Percentiles rank a stretch among this genome's conserved stretches.
These are phyloP conservation scores for Lactarius quietus DNA, from an alignment of 768 basidiomycete genomes.

Conservation along the genomic window DNA sequence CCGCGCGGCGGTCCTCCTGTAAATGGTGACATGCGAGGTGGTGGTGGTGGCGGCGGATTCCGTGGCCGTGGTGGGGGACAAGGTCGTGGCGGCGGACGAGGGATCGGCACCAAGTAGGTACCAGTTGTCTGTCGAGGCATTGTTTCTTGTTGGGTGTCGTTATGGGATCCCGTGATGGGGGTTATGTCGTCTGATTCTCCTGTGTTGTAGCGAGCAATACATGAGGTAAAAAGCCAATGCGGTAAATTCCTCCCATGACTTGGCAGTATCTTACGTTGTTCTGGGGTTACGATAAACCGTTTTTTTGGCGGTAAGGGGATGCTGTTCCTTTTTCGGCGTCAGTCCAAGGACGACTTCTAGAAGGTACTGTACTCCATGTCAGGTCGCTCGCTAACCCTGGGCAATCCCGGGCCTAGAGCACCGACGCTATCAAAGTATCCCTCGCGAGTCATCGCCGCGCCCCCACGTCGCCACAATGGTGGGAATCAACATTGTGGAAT, in stretches of 20 bases:
- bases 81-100: constrained; percentile 38
- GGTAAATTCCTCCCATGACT: background rate
- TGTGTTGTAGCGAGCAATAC: constrained; percentile 12
- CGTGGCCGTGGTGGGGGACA: constrained; percentile 43
- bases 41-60: constrained; percentile 49
- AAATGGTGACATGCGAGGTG: constrained; percentile 43
- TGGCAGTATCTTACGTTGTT: background rate
- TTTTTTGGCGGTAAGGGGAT: background rate
- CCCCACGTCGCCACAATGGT: background rate
- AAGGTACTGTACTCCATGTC: no score
- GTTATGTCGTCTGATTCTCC: constrained; percentile 9
- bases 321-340: background rate
- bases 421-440: background rate
- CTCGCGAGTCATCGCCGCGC: background rate
- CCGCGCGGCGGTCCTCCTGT: constrained; percentile 59
- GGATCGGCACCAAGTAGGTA: constrained; percentile 33
- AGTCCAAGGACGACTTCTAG: background rate
- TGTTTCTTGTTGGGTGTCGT: constrained; percentile 21
- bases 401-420: background rate
- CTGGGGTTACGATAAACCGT: background rate
- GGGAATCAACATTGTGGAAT: background rate
- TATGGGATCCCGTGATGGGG: constrained; percentile 13
- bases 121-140: background rate
- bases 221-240: constrained; percentile 16
- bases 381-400: no score